Evolutionary conservation across 192 early-diverging fungal genomes (phyloP), one percentile per base, ranked within the genome.

Genomic region (Fimicolochytrium jonesii): DNA sequence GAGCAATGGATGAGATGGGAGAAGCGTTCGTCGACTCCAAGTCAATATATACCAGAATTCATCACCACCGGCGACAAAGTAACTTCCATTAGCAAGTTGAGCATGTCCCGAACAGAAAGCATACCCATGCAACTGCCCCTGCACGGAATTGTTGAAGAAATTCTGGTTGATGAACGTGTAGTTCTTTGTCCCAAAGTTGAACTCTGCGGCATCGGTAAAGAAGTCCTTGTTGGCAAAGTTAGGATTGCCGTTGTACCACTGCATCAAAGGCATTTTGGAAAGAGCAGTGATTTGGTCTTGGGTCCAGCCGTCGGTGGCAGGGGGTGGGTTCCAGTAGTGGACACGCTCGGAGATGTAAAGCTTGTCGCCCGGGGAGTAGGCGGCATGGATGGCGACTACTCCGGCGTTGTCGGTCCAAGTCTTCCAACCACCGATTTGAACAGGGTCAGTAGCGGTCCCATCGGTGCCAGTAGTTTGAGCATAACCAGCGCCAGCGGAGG

Each of bases 21-120:
- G 25, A 50, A 23, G 25, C 48, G 48, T 23, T 50, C 48, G 2
- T 26, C 48, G 26, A 23, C 26, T 11, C 13, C 11, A 13, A n/a
- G 18, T 23, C n/a, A 2, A 13, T n/a, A 26, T n/a, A 3, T 45
- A 42, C 26, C 48, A 50, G n/a, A 55, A 22, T 55, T 55, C 9
- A 33, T 55, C 53, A 9, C 53, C 53, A n/a, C 53, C 53, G 10
- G 53, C 53, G 29, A 55, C 53, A n/a, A 55, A n/a, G 17, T 33
- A 15, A 17, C 22, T 33, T 35, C 53, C 53, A 55, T 55, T 31
- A 0, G 26, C 53, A 22, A 55, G 25, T 31, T 55, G 53, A n/a
- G 2, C 53, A 35, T n/a, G 17, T 31, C 26, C 53, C 1, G 18
- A n/a, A 35, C 53, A 55, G 31, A 55, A 55, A 10, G 29, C 33